Evolutionary conservation across 2,329 filamentous ascomycete genomes (phyloP), one percentile per base, ranked within the genome.

Genomic region (Sporothrix brunneoviolacea): DNA sequence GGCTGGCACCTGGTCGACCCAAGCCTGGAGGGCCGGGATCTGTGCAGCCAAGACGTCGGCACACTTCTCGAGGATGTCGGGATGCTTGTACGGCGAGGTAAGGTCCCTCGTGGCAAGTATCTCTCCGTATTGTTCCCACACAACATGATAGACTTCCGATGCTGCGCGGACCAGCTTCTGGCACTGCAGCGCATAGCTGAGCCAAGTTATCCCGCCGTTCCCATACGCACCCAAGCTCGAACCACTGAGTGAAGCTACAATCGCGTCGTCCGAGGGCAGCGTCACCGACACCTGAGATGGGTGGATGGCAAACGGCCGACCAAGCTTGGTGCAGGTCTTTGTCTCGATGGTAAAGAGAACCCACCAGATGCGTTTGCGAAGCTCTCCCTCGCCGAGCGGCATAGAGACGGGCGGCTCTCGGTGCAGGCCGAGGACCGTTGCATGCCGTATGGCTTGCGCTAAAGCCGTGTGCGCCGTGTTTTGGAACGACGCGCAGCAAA

Each of bases 321-420:
- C 73, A 2, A 75, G 64, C 51, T 75, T 72, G 62, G 71, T 69
- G 52, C 65, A 66, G 3, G 62, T 67, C 56, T 74, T 75, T 52
- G 62, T 68, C 45, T 80, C 77, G 15, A 77, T 59, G 1, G 65
- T 62, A 57, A 70, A 78, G 1, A 80, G 57, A 1, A 60, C 62
- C 74, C 74, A 79, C 76, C 76, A 80, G 12, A 79, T 53, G 0
- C 75, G 65, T 55, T 70, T 74, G 4, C 71, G 70, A 52, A 75
- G 59, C 54, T 77, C 74, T 16, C 66, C 57, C 43, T 71, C 60
- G 0, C 52, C 44, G 4, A 49, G 54, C 0, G 68, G 60, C 43
- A 72, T 52, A 42, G 60, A 54, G 8, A 54, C 50, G 0, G 67
- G 61, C 1, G 74, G 73, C 27, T 77, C 72, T 1, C 69, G 56